Base-by-base conservation (phyloP, 164 flowering plant genomes). In the Chimonanthus praecox region DNA sequence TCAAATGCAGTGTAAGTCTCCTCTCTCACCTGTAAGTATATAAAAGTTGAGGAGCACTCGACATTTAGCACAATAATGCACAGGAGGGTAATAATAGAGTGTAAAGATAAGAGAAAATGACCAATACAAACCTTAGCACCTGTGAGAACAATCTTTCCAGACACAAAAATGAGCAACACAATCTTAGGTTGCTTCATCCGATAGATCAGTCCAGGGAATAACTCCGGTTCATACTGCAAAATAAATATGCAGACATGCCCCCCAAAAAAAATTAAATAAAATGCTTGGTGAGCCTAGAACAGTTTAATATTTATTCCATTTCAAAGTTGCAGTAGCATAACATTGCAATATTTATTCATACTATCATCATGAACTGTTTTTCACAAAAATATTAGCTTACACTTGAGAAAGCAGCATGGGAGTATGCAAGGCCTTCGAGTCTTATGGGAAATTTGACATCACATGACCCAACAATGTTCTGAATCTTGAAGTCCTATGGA, bases 111-210 rank as follows among this genome's bases (percentile, higher is more conserved):
- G 33, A 33, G 33, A 33, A 33, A 33, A 33, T 33, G 33, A 33
- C 33, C 33, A 33, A 33, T 33, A 84, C 60, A 85, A 91, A 88
- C 97, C 95, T 94, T 94, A 2, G 97, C 97, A 47, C 99, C 99
- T 3, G 97, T 92, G 16, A 94, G 85, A 70, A 92, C 97, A 66
- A 94, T 91, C 78, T 94, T 94, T 33, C 99, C 99, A 0, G 97
- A 94, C 7, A 90, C 94, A 71, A 94, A 94, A 74, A 94, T 94
- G 45, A 94, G 94, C 64, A 94, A 87, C 71, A 89, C 94, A 51
- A 92, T 87, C 80, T 92, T 89, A 2, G 97, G 97, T 71, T 91
- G 92, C 82, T 92, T 94, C 97, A 94, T 92, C 69, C 96, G 88
- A 79, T 92, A 91, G 20, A 92, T 92, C 79, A 94, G 80, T 43